Evolutionary conservation across 305 asterid species (phyloP).

Genomic region (Andrographis paniculata): DNA sequence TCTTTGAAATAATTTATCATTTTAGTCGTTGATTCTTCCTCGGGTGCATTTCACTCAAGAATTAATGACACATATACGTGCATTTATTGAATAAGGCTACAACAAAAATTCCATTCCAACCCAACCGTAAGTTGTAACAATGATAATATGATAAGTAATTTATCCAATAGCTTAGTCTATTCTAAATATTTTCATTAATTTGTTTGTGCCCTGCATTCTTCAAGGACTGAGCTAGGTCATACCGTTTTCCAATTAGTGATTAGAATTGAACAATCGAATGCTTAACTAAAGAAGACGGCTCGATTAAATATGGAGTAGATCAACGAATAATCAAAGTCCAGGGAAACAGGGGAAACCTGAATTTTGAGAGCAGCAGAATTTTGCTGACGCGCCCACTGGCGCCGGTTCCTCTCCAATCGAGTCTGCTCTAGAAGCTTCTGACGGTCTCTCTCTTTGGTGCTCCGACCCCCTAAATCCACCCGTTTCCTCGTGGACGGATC

Average conservation of each 20-base stretch:
- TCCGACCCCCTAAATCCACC: conserved; percentile 98
- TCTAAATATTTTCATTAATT: too few species aligned
- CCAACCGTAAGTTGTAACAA: too few species aligned
- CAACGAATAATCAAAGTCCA: not conserved
- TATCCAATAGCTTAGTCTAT: too few species aligned
- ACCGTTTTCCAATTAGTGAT: conserved; percentile 1
- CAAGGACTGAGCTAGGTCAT: not conserved
- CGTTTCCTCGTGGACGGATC: conserved; percentile 85
- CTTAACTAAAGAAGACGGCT: not conserved
- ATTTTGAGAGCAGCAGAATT: conserved; percentile 75
- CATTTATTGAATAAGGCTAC: too few species aligned
- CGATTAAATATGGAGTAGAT: not conserved
- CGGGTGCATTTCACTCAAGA: conserved; percentile 1
- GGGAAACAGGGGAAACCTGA: conserved; percentile 46
- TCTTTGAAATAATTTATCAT: not conserved
- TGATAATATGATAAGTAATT: too few species aligned
- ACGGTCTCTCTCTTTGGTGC: conserved; percentile 91
- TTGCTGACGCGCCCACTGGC: conserved; percentile 66
- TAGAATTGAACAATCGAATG: too few species aligned
- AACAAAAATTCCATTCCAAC: too few species aligned
- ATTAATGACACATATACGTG: not conserved
- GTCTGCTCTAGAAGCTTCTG: conserved; percentile 88
- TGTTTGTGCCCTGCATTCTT: too few species aligned
- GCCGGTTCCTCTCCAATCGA: conserved; percentile 74
- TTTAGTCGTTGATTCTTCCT: not conserved